Conservation (phyloP, 2,329 filamentous ascomycete species). For the Fusarium illudens region DNA sequence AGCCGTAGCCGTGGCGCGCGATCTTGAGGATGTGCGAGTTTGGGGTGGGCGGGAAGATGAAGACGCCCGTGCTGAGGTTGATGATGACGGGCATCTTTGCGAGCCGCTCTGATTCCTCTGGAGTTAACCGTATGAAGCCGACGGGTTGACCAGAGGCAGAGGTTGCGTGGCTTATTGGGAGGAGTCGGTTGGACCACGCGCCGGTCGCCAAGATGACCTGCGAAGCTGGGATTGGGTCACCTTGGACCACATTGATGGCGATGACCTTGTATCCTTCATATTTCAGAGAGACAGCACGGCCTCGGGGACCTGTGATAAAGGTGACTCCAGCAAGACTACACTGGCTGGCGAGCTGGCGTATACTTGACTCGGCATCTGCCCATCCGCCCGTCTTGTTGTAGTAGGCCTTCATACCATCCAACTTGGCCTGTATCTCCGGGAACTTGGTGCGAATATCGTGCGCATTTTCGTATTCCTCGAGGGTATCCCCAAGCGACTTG, state of each 20-base stretch:
- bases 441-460: constrained; percentile 21
- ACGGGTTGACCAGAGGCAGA: constrained; percentile 72
- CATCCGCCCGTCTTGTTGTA: constrained; percentile 45
- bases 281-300: constrained; percentile 40
- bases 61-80: constrained; percentile 62
- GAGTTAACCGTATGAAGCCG: constrained; percentile 69
- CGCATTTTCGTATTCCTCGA: constrained; percentile 41
- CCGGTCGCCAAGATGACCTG: constrained; percentile 73
- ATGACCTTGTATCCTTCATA: constrained; percentile 27
- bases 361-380: constrained; percentile 44
- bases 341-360: constrained; percentile 37
- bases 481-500: constrained; percentile 20
- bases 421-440: constrained; percentile 29
- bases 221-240: constrained; percentile 60
- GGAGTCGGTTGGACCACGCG: constrained; percentile 65
- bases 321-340: constrained; percentile 44
- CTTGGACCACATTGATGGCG: constrained; percentile 43
- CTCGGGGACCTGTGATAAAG: constrained; percentile 44
- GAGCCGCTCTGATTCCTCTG: constrained; percentile 63
- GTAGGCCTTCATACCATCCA: constrained; percentile 40
- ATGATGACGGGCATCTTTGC: constrained; percentile 66
- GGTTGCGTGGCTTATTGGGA: constrained; percentile 69
- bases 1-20: constrained; percentile 68
- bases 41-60: constrained; percentile 62
- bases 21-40: constrained; percentile 64